These are phyloP conservation scores for Corrigiola litoralis DNA, from an alignment of 179 eudicot species.

Conservation along the genomic window DNA sequence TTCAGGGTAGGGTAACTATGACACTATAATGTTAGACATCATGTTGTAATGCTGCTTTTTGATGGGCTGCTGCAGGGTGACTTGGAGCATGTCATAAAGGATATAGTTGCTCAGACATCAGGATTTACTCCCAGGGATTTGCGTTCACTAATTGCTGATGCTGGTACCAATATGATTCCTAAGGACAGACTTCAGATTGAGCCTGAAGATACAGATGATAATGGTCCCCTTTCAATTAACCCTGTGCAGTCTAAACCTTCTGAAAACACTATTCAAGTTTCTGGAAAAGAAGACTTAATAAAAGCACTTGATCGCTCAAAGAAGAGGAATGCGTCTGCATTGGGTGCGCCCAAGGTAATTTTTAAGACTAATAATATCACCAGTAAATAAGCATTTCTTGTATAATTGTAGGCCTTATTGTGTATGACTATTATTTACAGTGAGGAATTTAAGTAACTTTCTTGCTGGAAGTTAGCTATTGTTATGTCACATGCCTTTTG, in stretches of 20 bases:
- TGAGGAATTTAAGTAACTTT: no score
- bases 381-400: slow-evolving; percentile 6
- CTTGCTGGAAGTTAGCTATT: no score
- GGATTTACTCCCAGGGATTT: slow-evolving; percentile 90
- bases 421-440: background rate
- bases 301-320: slow-evolving; percentile 78
- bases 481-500: no score
- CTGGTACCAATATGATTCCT: slow-evolving; percentile 56
- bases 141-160: slow-evolving; percentile 82
- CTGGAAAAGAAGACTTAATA: slow-evolving; percentile 54
- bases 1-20: slow-evolving; percentile 3
- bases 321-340: slow-evolving; percentile 84
- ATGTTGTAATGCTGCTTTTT: slow-evolving; percentile 8
- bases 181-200: slow-evolving; percentile 28
- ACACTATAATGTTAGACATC: background rate
- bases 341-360: slow-evolving; percentile 93
- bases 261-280: slow-evolving; percentile 29
- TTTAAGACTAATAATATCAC: background rate
- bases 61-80: slow-evolving; percentile 47
- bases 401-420: background rate
- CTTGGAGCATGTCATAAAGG: slow-evolving; percentile 61
- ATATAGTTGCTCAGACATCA: slow-evolving; percentile 83
- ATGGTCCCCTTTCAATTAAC: slow-evolving; percentile 17
- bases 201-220: slow-evolving; percentile 27
- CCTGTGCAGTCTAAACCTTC: slow-evolving; percentile 27